phyloP scores from a whole-genome alignment of 2,329 filamentous ascomycete genomes.

The Colletotrichum noveboracense region DNA sequence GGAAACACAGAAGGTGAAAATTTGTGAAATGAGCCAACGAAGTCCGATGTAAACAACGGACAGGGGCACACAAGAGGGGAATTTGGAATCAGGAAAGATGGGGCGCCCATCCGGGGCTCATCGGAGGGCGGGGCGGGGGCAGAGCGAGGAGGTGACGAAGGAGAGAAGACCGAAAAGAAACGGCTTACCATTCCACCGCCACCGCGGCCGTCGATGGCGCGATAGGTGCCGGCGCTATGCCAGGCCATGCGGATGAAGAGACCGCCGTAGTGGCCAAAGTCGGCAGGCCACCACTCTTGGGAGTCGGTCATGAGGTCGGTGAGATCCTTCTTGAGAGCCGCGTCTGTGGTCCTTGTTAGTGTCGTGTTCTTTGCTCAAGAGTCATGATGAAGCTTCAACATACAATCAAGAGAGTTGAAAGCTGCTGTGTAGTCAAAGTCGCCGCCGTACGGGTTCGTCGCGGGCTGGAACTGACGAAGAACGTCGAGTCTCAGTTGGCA shows the following conservation, averaged over 20 bases:
- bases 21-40: background rate
- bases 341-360: conserved; percentile 35
- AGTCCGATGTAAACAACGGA: background rate
- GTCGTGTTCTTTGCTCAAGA: background rate
- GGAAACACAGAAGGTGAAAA: background rate
- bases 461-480: conserved; percentile 71
- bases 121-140: background rate
- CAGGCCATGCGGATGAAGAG: conserved; percentile 83
- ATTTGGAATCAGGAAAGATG: background rate
- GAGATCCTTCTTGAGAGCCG: conserved; percentile 76
- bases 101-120: background rate
- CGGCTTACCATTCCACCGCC: conserved; percentile 64
- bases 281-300: conserved; percentile 82
- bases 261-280: conserved; percentile 82
- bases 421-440: conserved; percentile 76
- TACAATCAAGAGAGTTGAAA: conserved; percentile 72
- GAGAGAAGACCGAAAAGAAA: background rate
- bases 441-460: conserved; percentile 66
- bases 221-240: conserved; percentile 82
- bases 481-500: conserved; percentile 71
- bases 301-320: conserved; percentile 76
- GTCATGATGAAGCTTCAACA: background rate
- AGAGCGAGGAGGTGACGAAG: background rate
- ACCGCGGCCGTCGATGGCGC: conserved; percentile 75
- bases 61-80: background rate